Percentiles rank a stretch among this genome's conserved stretches.
These are phyloP conservation scores for Cinchona pubescens DNA, from an alignment of 257 asterid species.

Conservation along the genomic window DNA sequence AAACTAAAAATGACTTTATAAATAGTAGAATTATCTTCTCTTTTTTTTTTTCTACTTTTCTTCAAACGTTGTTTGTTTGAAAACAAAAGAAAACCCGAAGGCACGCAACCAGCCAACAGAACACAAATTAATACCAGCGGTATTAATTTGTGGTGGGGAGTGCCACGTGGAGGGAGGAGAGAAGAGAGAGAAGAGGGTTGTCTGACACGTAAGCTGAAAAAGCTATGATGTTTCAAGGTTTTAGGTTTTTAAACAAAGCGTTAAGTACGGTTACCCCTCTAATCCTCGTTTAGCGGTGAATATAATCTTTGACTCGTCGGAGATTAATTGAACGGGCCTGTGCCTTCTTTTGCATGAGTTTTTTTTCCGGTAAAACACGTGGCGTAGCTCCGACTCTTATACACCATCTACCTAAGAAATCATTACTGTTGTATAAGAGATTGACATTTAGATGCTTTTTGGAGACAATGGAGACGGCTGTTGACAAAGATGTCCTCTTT, in stretches of 20 bases:
- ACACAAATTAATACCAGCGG: conserved; percentile 20
- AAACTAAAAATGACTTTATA: not conserved
- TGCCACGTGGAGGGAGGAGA: conserved; percentile 50
- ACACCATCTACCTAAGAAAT: not conserved
- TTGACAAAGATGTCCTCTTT: conserved; percentile 15
- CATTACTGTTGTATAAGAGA: conserved; percentile 13
- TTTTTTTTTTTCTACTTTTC: no score
- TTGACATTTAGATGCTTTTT: not conserved
- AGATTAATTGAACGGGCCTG: conserved; percentile 18
- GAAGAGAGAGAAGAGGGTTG: conserved; percentile 16
- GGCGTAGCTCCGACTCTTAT: conserved; percentile 11
- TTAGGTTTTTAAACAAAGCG: conserved; percentile 22
- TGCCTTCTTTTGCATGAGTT: no score
- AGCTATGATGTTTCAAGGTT: conserved; percentile 8
- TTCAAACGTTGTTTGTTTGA: conserved; percentile 23
- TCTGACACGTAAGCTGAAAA: conserved; percentile 43
- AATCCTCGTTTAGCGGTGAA: conserved; percentile 31
- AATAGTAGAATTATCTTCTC: not conserved
- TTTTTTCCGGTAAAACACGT: conserved; percentile 32
- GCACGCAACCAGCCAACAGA: no score
- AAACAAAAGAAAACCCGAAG: not conserved
- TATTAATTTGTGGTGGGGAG: no score
- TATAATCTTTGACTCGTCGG: conserved; percentile 17
- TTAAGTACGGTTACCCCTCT: conserved; percentile 36
- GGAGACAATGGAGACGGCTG: conserved; percentile 31